A percentile compares a stretch with the other conserved stretches of the same genome.
phyloP scores from a whole-genome alignment of 2,329 filamentous ascomycete genomes.

The Cercospora zeina region DNA sequence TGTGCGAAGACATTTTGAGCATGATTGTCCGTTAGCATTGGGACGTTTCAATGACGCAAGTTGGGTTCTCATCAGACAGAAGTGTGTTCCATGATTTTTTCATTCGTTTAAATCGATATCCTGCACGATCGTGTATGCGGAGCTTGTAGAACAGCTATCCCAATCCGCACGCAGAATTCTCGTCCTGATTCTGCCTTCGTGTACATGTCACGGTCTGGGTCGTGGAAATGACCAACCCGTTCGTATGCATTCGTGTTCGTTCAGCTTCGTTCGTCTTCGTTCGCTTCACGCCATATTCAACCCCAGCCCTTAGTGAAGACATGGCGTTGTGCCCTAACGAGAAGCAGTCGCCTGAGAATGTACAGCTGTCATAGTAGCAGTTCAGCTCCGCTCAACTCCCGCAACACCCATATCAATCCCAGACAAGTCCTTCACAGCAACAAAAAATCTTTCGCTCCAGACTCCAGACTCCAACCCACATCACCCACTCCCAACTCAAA shows the following conservation, averaged over 20 bases:
- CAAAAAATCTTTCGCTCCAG: background rate
- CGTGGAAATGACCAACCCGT: no score
- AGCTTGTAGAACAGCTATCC: background rate
- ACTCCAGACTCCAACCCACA: background rate
- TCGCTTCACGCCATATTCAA: no score
- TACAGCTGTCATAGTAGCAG: no score
- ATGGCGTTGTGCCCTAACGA: no score
- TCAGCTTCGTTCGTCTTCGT: no score
- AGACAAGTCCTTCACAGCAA: background rate
- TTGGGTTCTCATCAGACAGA: background rate
- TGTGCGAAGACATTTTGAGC: background rate
- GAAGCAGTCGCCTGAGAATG: no score
- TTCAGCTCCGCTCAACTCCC: no score
- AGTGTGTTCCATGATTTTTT: background rate
- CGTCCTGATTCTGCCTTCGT: background rate
- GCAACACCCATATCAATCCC: background rate
- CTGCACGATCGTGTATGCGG: no score
- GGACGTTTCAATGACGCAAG: background rate
- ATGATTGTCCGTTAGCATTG: background rate
- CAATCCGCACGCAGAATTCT: background rate
- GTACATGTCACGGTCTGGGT: no score
- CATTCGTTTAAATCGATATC: no score
- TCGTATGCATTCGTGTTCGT: no score
- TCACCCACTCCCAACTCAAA: constrained; percentile 40
- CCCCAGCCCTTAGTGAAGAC: no score